A percentile compares a stretch with the other conserved stretches of the same genome.
These are phyloP conservation scores for Nakazawaea wyomingensis DNA, from an alignment of 805 yeast genomes.

Conservation along the genomic window DNA sequence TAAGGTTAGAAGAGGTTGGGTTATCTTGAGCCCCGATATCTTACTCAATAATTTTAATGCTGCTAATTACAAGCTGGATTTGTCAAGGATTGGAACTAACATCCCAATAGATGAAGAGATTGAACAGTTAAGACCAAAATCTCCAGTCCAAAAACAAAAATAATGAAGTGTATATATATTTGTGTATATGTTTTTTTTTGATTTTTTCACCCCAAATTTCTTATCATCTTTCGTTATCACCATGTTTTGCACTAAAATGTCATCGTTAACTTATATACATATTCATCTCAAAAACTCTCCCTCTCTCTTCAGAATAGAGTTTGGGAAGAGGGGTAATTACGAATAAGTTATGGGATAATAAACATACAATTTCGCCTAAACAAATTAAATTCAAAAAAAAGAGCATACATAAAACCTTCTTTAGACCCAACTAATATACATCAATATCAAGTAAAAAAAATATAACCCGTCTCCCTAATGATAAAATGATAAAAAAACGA, in stretches of 20 bases:
- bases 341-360: no score
- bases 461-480: conserved; percentile 6
- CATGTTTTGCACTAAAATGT: no score
- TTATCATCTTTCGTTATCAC: no score
- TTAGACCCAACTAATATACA: conserved; percentile 8
- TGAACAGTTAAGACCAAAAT: conserved; percentile 77
- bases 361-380: no score
- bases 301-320: no score
- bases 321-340: no score
- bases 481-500: background rate
- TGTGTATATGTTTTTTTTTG: no score
- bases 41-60: conserved; percentile 65
- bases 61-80: conserved; percentile 36
- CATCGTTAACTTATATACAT: no score
- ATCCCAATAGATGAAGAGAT: conserved; percentile 70
- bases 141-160: conserved; percentile 39
- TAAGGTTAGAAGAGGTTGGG: conserved; percentile 83
- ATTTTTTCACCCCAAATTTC: no score
- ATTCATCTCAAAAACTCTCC: no score
- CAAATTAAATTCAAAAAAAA: no score
- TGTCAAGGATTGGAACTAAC: conserved; percentile 40
- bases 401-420: background rate
- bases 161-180: background rate
- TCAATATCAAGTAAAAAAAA: conserved; percentile 1
- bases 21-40: conserved; percentile 79